These are phyloP conservation scores for Thyridium curvatum DNA, from an alignment of 2,329 filamentous ascomycete genomes.

Conservation along the genomic window DNA sequence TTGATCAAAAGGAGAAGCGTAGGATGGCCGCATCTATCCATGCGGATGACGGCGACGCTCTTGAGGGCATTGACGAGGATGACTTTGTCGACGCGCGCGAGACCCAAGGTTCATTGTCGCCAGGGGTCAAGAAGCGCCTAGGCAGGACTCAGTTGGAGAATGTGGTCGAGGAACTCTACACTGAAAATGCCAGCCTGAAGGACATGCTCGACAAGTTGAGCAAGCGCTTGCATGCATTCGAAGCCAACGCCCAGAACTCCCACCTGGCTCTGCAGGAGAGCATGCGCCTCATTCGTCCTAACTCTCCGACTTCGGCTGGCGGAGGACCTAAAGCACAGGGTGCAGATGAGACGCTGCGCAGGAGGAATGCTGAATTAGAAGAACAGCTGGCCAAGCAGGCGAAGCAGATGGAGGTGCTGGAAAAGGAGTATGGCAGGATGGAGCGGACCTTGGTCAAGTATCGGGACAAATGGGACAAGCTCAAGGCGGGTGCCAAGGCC, in stretches of 20 bases:
- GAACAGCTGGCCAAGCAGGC: constrained; percentile 52
- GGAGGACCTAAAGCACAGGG: constrained; percentile 19
- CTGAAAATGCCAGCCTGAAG: constrained; percentile 84
- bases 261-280: constrained; percentile 84
- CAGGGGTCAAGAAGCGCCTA: constrained; percentile 31
- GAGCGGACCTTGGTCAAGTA: constrained; percentile 52
- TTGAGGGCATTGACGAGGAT: constrained; percentile 64
- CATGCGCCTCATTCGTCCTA: constrained; percentile 54
- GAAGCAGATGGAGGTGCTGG: constrained; percentile 58
- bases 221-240: constrained; percentile 85
- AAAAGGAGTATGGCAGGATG: constrained; percentile 54
- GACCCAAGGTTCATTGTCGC: constrained; percentile 41
- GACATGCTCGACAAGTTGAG: constrained; percentile 80
- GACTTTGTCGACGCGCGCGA: constrained; percentile 88
- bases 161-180: constrained; percentile 78
- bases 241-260: constrained; percentile 83
- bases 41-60: constrained; percentile 22
- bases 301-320: constrained; percentile 38
- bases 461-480: constrained; percentile 53
- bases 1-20: constrained; percentile 60
- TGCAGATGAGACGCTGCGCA: constrained; percentile 36
- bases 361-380: constrained; percentile 59
- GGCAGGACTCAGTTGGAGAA: constrained; percentile 46
- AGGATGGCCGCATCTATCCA: constrained; percentile 47
- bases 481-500: constrained; percentile 56